Conservation (phyloP, 148 eudicot species). For the Cornus florida region DNA sequence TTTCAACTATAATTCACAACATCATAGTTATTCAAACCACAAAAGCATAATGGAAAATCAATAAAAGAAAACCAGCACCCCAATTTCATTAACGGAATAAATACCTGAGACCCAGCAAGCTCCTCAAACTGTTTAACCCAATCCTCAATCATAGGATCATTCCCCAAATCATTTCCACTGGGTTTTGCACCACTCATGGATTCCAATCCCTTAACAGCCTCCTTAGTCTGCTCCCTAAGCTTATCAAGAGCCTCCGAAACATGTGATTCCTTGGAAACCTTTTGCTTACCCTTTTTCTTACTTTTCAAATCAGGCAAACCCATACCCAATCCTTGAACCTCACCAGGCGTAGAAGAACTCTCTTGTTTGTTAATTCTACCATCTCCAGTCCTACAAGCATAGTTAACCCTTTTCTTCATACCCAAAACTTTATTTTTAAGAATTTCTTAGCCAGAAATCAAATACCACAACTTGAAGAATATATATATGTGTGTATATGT, state of each 20-base stretch:
- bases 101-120: conserved; percentile 81
- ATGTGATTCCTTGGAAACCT: conserved; percentile 65
- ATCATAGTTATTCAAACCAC: neutral
- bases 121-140: conserved; percentile 97
- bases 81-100: neutral
- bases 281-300: conserved; percentile 86
- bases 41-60: neutral
- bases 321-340: conserved; percentile 87
- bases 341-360: conserved; percentile 38
- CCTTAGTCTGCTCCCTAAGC: conserved; percentile 88
- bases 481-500: too few relatives aligned
- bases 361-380: conserved; percentile 34
- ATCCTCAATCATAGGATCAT: conserved; percentile 81
- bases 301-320: conserved; percentile 83
- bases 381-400: conserved; percentile 47
- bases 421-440: neutral
- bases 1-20: neutral
- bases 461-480: neutral
- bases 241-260: conserved; percentile 87
- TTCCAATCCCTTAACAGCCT: conserved; percentile 85
- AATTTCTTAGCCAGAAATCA: neutral
- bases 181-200: conserved; percentile 45
- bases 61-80: neutral
- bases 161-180: conserved; percentile 39
- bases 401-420: conserved; percentile 11